These are phyloP conservation scores for Wickerhamiella brachini DNA, from an alignment of 805 yeast species.

Conservation along the genomic window DNA sequence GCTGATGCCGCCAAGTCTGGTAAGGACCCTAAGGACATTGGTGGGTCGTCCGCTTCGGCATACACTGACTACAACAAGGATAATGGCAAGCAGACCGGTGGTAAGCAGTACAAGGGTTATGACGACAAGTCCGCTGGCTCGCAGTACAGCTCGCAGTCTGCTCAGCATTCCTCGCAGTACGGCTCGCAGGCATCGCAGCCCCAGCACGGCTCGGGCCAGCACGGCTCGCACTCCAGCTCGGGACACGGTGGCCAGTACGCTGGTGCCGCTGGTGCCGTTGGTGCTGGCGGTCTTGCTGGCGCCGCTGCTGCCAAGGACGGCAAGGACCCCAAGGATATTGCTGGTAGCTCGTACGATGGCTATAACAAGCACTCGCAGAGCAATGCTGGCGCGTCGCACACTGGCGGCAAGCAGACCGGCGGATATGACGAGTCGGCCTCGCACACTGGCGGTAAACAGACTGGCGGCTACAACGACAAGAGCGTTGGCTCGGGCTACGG, in stretches of 20 bases:
- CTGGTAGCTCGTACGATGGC: not conserved
- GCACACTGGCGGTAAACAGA: not conserved
- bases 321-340: constrained; percentile 5
- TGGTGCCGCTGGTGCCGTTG: constrained; percentile 3
- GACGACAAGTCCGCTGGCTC: not conserved
- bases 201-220: not conserved
- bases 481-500: constrained; percentile 3
- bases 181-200: not conserved
- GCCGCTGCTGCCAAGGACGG: constrained; percentile 7
- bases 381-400: not conserved
- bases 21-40: constrained; percentile 1
- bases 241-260: constrained; percentile 7
- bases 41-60: constrained; percentile 1
- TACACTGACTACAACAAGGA: not conserved
- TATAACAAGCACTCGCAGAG: constrained; percentile 1
- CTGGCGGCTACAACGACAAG: constrained; percentile 4
- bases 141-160: too few relatives aligned
- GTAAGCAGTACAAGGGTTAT: not conserved
- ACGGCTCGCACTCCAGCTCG: not conserved
- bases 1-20: not conserved
- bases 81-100: not conserved
- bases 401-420: not conserved
- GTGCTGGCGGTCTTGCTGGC: constrained; percentile 1
- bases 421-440: constrained; percentile 6
- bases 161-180: not conserved